phyloP scores from a whole-genome alignment of 495 filamentous ascomycete genomes.

The Penicillium maclennaniae region DNA sequence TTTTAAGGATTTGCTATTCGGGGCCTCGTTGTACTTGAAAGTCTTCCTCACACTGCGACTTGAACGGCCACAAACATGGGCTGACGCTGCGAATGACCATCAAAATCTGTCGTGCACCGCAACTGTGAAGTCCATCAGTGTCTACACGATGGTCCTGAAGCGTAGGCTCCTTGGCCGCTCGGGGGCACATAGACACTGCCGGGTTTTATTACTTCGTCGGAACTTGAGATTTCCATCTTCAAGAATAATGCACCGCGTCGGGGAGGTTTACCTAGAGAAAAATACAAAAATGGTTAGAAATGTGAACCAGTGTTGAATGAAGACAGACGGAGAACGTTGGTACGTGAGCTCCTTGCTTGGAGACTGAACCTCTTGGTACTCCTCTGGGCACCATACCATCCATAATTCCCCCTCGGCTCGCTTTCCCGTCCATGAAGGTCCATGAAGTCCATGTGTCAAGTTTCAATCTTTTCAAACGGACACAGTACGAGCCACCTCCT shows the following conservation, averaged over 20 bases:
- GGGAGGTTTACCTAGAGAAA: no score
- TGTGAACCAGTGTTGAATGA: not conserved
- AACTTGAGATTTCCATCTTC: not conserved
- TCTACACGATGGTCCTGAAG: not conserved
- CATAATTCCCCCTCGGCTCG: no score
- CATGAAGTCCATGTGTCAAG: not conserved
- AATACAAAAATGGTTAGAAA: not conserved
- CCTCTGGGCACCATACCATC: no score
- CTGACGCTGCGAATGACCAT: not conserved
- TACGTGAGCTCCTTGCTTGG: no score
- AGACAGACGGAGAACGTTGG: no score
- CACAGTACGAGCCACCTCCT: not conserved
- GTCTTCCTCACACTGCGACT: not conserved
- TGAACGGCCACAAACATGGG: not conserved
- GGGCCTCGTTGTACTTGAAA: not conserved
- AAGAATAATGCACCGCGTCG: no score
- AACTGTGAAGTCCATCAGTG: not conserved
- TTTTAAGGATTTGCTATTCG: not conserved
- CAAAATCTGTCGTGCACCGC: not conserved
- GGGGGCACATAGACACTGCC: not conserved
- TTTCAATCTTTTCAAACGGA: not conserved
- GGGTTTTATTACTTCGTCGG: not conserved
- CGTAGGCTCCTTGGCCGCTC: not conserved
- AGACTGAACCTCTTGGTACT: no score
- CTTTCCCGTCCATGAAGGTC: no score